A percentile compares a stretch with the other conserved stretches of the same genome.
Conservation (phyloP, 345 rosid genomes). For the Salix viminalis region DNA sequence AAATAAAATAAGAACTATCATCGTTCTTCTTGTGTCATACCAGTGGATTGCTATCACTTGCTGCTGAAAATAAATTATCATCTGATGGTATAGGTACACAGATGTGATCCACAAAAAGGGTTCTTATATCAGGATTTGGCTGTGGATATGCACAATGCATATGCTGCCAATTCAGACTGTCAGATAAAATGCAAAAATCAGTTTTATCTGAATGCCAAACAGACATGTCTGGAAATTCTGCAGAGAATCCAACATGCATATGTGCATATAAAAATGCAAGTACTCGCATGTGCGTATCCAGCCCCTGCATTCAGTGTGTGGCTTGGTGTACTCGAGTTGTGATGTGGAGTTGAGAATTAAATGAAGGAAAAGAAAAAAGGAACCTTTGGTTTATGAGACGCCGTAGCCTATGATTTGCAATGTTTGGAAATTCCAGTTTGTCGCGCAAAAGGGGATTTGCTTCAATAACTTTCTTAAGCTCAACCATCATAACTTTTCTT, state of each 20-base stretch:
- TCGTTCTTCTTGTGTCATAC: slow-evolving; percentile 14
- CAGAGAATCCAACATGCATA: neutral
- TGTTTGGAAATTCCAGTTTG: slow-evolving; percentile 40
- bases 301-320: neutral
- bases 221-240: neutral
- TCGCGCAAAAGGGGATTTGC: slow-evolving; percentile 42
- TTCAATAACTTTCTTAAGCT: slow-evolving; percentile 37
- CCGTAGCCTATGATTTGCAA: slow-evolving; percentile 27
- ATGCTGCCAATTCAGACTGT: slow-evolving; percentile 63
- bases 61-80: slow-evolving; percentile 8
- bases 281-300: neutral
- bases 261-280: neutral
- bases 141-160: slow-evolving; percentile 32
- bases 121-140: slow-evolving; percentile 37
- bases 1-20: neutral
- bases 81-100: slow-evolving; percentile 21
- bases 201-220: slow-evolving; percentile 6
- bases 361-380: neutral
- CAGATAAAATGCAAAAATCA: slow-evolving; percentile 12
- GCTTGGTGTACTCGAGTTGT: neutral
- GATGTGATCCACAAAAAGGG: slow-evolving; percentile 45
- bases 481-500: slow-evolving; percentile 28
- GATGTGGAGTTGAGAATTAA: neutral
- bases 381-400: slow-evolving; percentile 51
- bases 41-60: slow-evolving; percentile 17